phyloP scores from a whole-genome alignment of 2,329 filamentous ascomycete species.

The Neofusicoccum ribis region DNA sequence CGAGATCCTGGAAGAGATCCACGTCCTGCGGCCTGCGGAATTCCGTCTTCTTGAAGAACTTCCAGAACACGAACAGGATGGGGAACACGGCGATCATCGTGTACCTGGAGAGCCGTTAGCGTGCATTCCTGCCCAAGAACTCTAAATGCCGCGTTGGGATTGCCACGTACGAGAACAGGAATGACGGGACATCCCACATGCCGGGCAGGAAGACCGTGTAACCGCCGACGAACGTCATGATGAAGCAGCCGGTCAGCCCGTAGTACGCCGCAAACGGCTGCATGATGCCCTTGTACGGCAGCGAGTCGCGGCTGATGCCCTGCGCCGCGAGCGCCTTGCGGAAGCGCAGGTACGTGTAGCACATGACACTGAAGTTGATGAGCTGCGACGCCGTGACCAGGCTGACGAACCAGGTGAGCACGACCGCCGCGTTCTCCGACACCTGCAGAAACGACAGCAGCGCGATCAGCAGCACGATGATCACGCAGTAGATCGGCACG shows the following conservation, averaged over 20 bases:
- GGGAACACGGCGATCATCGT: slow-evolving; percentile 73
- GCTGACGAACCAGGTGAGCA: slow-evolving; percentile 52
- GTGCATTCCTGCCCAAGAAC: no score
- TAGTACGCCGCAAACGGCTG: slow-evolving; percentile 39
- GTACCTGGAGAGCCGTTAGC: slow-evolving; percentile 48
- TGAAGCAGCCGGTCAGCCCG: slow-evolving; percentile 63
- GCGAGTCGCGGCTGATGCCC: slow-evolving; percentile 39
- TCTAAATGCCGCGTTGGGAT: neutral
- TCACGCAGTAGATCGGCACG: slow-evolving; percentile 47
- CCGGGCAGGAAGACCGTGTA: slow-evolving; percentile 73
- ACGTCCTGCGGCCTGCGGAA: slow-evolving; percentile 59
- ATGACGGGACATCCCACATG: slow-evolving; percentile 67
- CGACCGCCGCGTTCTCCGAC: slow-evolving; percentile 60
- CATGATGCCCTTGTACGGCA: slow-evolving; percentile 40
- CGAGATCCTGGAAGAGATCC: slow-evolving; percentile 63
- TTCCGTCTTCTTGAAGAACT: slow-evolving; percentile 65
- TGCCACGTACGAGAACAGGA: slow-evolving; percentile 65
- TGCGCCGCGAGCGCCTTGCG: slow-evolving; percentile 39
- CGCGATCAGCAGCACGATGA: slow-evolving; percentile 53
- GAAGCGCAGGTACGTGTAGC: slow-evolving; percentile 40
- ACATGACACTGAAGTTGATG: slow-evolving; percentile 42
- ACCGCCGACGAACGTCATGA: slow-evolving; percentile 75
- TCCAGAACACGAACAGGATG: slow-evolving; percentile 69
- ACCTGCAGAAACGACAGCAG: slow-evolving; percentile 71
- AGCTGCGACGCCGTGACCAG: slow-evolving; percentile 43